These are phyloP conservation scores for Triticum urartu DNA, from an alignment of 176 grass and related monocot genomes.

Conservation along the genomic window DNA sequence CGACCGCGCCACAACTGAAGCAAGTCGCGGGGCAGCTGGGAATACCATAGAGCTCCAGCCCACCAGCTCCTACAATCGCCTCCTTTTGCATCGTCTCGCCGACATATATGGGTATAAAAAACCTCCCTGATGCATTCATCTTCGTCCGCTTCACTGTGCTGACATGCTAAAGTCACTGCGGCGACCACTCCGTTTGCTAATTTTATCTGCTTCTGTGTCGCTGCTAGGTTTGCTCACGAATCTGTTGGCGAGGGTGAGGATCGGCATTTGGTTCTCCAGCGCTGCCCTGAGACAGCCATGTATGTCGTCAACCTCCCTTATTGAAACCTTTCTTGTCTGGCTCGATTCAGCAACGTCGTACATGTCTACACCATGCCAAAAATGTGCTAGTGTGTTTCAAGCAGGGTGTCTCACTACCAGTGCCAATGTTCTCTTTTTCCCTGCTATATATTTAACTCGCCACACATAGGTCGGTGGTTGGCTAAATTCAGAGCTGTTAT, in stretches of 20 bases:
- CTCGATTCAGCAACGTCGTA: background rate
- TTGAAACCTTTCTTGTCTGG: background rate
- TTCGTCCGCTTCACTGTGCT: background rate
- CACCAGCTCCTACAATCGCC: constrained; percentile 71
- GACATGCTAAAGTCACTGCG: background rate
- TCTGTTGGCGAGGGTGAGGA: constrained; percentile 87
- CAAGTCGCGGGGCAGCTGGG: constrained; percentile 14
- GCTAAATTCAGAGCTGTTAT: background rate
- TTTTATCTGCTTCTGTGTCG: background rate
- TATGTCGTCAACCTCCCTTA: constrained; percentile 29
- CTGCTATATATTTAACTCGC: background rate
- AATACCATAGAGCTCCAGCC: constrained; percentile 80
- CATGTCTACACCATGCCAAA: background rate
- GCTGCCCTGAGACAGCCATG: constrained; percentile 89
- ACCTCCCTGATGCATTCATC: background rate
- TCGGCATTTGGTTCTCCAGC: constrained; percentile 75
- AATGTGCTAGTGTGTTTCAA: background rate
- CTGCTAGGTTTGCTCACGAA: constrained; percentile 77
- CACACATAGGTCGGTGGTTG: background rate
- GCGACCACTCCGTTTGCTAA: background rate
- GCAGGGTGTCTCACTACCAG: background rate
- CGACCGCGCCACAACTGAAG: background rate
- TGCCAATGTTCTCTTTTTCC: background rate
- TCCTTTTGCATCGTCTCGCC: constrained; percentile 85
- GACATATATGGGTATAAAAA: constrained; percentile 79